A percentile compares a stretch with the other conserved stretches of the same genome.
Evolutionary conservation across 306 rosid species (phyloP).

Genomic region (Acacia acuminata): DNA sequence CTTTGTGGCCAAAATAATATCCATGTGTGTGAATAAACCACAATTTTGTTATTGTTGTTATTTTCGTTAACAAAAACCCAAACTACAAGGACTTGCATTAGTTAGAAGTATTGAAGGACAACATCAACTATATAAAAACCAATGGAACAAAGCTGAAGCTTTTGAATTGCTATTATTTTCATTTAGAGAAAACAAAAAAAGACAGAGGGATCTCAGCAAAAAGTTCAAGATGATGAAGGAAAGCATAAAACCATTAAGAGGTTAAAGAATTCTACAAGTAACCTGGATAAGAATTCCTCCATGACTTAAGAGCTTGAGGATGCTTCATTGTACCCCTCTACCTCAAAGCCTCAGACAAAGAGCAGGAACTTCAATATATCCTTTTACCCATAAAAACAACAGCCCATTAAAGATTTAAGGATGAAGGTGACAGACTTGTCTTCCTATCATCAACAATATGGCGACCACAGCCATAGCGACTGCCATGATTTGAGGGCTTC

Average conservation of each 20-base stretch:
- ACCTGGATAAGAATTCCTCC: not conserved
- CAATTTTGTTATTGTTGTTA: not conserved
- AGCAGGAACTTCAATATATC: not conserved
- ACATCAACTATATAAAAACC: not conserved
- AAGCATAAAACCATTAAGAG: not conserved
- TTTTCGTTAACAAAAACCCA: no score
- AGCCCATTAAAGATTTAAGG: not conserved
- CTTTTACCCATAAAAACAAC: not conserved
- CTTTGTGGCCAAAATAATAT: not conserved
- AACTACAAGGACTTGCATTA: not conserved
- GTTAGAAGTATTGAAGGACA: not conserved
- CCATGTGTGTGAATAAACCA: not conserved
- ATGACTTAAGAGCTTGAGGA: not conserved
- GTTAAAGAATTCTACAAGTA: not conserved
- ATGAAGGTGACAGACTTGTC: not conserved
- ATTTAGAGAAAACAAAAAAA: not conserved
- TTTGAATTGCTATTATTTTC: not conserved
- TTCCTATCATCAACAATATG: not conserved
- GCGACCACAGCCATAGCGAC: not conserved
- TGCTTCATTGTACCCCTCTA: not conserved
- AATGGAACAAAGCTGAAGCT: not conserved
- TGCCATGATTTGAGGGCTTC: not conserved
- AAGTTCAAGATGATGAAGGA: not conserved
- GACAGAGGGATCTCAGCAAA: not conserved
- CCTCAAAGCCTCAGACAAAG: not conserved